Base-by-base conservation (phyloP, 768 basidiomycete species). In the Panellus pusillus region DNA sequence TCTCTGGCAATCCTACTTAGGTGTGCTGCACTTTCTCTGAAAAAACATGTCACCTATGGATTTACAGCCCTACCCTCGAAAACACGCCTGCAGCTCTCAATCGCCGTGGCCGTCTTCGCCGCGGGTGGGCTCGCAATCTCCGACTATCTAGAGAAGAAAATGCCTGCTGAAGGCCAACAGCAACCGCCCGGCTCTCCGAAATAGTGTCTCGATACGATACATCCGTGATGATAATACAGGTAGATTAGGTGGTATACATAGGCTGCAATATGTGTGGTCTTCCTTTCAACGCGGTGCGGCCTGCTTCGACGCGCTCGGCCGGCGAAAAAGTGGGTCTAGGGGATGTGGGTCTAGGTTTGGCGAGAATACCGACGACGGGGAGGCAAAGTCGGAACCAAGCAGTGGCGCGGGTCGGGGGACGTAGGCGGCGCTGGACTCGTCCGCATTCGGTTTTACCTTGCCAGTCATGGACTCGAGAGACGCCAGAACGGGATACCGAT, bases 21-120 rank as follows among this genome's bases (percentile, higher is more conserved):
- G 77, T 71, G 37, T 20, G 46, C 57, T 54, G 50, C 11, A 6
- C 36, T 9, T 44, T 20, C 13, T 29, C 44, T 20, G 18, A 19
- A 29, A 18, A n/a, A 24, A 27, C 41, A 50, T 36, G 19, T 47
- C 47, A 35, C 20, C 51, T 44, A 37, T 47, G 15, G 40, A n/a
- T 46, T 43, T 15, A 42, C 63, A 85, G 84, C 76, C 38, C 72
- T 86, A 29, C 80, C 84, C 11, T 68, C 82, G 24, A 68, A 72
- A 27, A 81, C 80, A 37, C 79, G 84, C 32, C 71, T 83, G 27
- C 69, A 71, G 47, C 61, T 84, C 42, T 81, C 81, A 5, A 68
- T 82, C 52, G 76, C 69, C 6, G 64, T 79, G 43, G 82, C 77
- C 55, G 63, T 72, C 4, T 64, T 83, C 24, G 82, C 77, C 11